A percentile compares a stretch with the other conserved stretches of the same genome.
These are phyloP conservation scores for Fusarium metavorans DNA, from an alignment of 2,329 filamentous ascomycete species.

Conservation along the genomic window DNA sequence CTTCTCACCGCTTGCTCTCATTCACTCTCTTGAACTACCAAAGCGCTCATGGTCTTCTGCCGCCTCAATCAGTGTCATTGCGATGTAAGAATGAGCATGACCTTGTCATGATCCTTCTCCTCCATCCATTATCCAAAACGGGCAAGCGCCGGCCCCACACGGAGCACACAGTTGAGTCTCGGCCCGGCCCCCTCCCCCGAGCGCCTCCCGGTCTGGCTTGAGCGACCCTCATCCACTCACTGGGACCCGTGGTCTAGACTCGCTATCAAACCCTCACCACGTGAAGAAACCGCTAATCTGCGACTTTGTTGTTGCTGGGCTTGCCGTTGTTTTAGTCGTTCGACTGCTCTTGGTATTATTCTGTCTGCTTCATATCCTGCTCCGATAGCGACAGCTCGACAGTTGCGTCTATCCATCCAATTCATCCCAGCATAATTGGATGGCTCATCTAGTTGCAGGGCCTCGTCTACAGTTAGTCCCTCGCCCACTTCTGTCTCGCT, in stretches of 20 bases:
- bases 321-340: constrained; percentile 5
- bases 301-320: background rate
- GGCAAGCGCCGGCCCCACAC: constrained; percentile 25
- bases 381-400: background rate
- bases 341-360: constrained; percentile 15
- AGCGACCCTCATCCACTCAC: constrained; percentile 12
- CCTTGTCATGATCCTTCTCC: constrained; percentile 10
- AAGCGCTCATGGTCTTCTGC: background rate
- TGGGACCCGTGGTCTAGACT: constrained; percentile 15
- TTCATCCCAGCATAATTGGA: background rate
- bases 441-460: constrained; percentile 15
- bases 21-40: background rate
- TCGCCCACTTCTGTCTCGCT: constrained; percentile 3
- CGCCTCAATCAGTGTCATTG: background rate
- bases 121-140: constrained; percentile 1
- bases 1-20: background rate
- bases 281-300: background rate
- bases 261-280: constrained; percentile 5
- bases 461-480: constrained; percentile 17
- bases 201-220: background rate
- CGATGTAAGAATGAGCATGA: constrained; percentile 13
- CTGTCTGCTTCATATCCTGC: constrained; percentile 10
- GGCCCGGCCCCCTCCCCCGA: constrained; percentile 9
- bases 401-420: constrained; percentile 20
- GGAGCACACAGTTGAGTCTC: constrained; percentile 11